Evolutionary conservation across 2,329 filamentous ascomycete species (phyloP), one percentile per base, ranked within the genome.

Genomic region (Plenodomus biglobosus): DNA sequence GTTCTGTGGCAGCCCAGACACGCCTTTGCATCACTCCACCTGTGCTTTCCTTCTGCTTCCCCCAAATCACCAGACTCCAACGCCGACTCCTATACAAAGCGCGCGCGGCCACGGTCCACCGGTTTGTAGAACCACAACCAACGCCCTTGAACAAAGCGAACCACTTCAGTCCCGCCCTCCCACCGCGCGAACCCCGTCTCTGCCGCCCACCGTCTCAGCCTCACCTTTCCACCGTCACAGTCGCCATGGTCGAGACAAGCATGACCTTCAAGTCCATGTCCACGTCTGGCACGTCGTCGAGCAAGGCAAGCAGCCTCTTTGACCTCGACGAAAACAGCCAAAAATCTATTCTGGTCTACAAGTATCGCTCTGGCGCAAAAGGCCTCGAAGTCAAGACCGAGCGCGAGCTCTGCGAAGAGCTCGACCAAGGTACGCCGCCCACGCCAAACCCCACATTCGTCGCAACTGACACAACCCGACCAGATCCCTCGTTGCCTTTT

Each of bases 251-350:
- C 42, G 42, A 58, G 45, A 40, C 55, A 50, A 69, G 50, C 55
- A 72, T 66, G 61, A 77, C 74, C 36, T 76, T 75, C 67, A 69
- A 76, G 51, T 74, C 71, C 40, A 65, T 66, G 39, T 76, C 75
- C n/a, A 75, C 75, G 22, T 67, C 68, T 43, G 64, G 59, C 45
- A 66, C 66, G 19, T 50, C 45, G 30, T 68, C 67, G 16, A 69
- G 69, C 21, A 70, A 68, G 38, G 71, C 68, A 21, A 75, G 72
- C 42, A 70, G 64, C 45, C 71, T 74, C 36, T 78, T 77, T 50
- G 65, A 66, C 32, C 68, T 79, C 6, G 72, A 78, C 52, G 73
- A 75, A 42, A 63, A 72, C 38, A 70, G 76, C 63, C 68, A 53
- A 24, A 65, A 65, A 38, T 71, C 71, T 16, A 77, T 78, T 38